Evolutionary conservation across 345 rosid species (phyloP), one percentile per base, ranked within the genome.

Genomic region (Trapa incisa): DNA sequence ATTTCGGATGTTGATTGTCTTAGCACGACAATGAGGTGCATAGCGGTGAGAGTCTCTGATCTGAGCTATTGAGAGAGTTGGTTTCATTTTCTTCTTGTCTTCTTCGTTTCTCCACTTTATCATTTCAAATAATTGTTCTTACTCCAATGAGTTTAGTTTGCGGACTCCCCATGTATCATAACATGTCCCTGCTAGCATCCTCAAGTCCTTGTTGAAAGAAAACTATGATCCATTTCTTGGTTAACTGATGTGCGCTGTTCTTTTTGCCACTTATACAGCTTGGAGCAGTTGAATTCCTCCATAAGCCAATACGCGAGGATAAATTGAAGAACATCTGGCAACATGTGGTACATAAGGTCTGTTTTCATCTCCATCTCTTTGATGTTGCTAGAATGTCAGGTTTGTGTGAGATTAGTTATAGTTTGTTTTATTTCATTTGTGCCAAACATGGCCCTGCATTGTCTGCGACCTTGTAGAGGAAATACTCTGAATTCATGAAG

Each of bases 211-310:
- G 6, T 54, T 5, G 11, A 54, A 54, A 17, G 58, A n/a, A n/a
- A 50, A 16, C 4, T 1, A 3, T 15, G 16, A 6, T 52, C 17
- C 29, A 17, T 52, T 22, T 52, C 60, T 54, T 35, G 2, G 33
- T 54, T 54, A 1, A 22, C 60, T n/a, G 6, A 53, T 53, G 22
- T 6, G 22, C 29, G 29, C 29, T n/a, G 3, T n/a, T n/a, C 33
- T 1, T 37, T 37, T 62, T 62, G 13, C 71, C 73, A 65, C 69
- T 70, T 76, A 79, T 78, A 69, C 89, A 94, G 99, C 87, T 85
- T 43, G 99, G 99, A 71, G 99, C 97, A 57, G 97, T 94, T 60
- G 99, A 91, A 80, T 94, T 94, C 81, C 96, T 94, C 47, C 83
- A 43, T 60, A 89, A 91, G 78, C 99, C 99, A 11, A 78, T 94